Base-by-base conservation (phyloP, 495 filamentous ascomycete genomes). In the Aspergillus kassunensis region DNA sequence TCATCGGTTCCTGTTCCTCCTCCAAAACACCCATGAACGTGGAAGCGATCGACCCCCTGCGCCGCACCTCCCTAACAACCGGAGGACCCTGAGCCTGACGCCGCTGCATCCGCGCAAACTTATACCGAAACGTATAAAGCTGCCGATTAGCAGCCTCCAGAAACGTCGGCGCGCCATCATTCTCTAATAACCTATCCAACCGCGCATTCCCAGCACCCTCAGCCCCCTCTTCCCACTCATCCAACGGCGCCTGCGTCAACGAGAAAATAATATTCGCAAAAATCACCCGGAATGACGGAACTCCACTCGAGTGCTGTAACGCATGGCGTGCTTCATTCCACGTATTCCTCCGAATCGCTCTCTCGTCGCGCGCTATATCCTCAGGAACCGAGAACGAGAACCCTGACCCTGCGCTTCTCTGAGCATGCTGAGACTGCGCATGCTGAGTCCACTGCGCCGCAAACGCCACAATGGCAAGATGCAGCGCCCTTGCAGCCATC, bases 241-340 rank as follows among this genome's bases (percentile, higher is more conserved):
- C 42, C 27, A 45, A 27, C 15, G 27, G 25, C 31, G 27, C 33
- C 42, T 45, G 42, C 5, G 42, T 45, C 3, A 45, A 16, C 2
- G 42, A 45, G 16, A 45, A 45, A 18, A 45, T 45, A 16, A 45
- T 33, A 13, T 45, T 45, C 1, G 42, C 42, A 20, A 45, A 45
- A 1, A 31, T 31, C 3, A 45, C 27, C 15, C 42, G 11, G 15
- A 45, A 45, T 0, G 42, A 45, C 1, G 42, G 42, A 20, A 45
- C 33, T 18, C 15, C 15, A 1, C 27, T 33, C 1, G 27, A 33
- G 16, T 45, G 42, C 16, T 45, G 27, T 6, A 45, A 31, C 0
- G 42, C 42, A 20, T 45, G 42, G 15, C 25, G 25, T 16, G 42
- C 42, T 20, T 45, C 42, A 20, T 45, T 45, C 42, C 42, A 45